Conservation (phyloP, 208 protist genomes). For the Herpetomonas tarakana region DNA sequence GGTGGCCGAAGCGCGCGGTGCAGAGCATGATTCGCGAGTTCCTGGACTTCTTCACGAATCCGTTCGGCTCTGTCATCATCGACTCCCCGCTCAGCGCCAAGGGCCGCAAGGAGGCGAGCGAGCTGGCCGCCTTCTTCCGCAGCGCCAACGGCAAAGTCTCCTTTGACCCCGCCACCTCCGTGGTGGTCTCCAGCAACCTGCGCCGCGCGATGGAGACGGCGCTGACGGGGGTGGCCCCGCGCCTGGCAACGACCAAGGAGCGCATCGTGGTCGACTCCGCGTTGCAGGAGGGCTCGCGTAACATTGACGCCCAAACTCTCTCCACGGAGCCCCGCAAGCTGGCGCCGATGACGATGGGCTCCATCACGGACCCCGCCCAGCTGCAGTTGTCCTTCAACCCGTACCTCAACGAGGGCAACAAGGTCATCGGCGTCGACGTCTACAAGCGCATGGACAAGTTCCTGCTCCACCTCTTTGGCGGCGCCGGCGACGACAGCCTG, state of each 20-base stretch:
- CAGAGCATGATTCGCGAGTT: constrained; percentile 47
- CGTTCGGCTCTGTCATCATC: constrained; percentile 84
- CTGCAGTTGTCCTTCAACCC: constrained; percentile 55
- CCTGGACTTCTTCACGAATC: constrained; percentile 61
- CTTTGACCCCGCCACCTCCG: constrained; percentile 51
- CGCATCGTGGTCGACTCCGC: constrained; percentile 81
- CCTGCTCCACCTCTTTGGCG: constrained; percentile 65
- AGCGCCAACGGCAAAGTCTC: constrained; percentile 59
- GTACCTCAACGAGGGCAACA: constrained; percentile 75
- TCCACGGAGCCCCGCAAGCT: constrained; percentile 73
- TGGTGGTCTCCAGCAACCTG: constrained; percentile 83
- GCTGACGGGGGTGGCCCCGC: constrained; percentile 53
- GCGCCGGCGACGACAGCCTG: constrained; percentile 21
- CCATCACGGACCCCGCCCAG: constrained; percentile 31
- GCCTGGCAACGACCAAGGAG: constrained; percentile 63
- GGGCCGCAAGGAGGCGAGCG: constrained; percentile 61
- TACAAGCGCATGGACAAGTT: constrained; percentile 84
- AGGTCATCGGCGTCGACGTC: constrained; percentile 58
- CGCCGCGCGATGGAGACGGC: constrained; percentile 88
- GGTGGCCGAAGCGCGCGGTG: constrained; percentile 57
- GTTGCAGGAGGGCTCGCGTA: constrained; percentile 88
- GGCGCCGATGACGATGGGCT: constrained; percentile 53
- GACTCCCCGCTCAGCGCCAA: constrained; percentile 88
- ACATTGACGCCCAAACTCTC: constrained; percentile 89
- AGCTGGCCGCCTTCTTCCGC: constrained; percentile 67